Evolutionary conservation across 768 basidiomycete genomes (phyloP), one percentile per base, ranked within the genome.

Genomic region (Ephemerocybe angulata): DNA sequence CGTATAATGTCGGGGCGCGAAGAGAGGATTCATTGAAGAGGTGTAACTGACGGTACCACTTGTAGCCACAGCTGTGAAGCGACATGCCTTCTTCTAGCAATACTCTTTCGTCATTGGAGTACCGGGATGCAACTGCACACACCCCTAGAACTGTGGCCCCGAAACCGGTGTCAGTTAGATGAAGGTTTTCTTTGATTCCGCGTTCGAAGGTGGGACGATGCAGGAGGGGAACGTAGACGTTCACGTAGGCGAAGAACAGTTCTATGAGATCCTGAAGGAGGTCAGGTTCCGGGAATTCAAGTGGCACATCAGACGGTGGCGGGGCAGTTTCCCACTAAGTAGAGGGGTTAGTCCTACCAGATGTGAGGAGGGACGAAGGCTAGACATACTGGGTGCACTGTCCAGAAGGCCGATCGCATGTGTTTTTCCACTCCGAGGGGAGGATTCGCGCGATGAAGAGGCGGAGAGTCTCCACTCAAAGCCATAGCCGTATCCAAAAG

Each of bases 121-220:
- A 86, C 29, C 85, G 72, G 56, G 63, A 64, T 22, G 68, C 86
- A 25, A 79, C 67, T 1, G 87, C 85, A 60, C 83, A 83, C 0
- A 87, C 72, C 3, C 81, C 69, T 7, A 87, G 73, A 33, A 87
- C 77, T 0, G 75, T 70, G 3, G 71, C 63, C 0, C 72, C 76
- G 60, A 88, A 86, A 0, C 69, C 61, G 2, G 65, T 24, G 47
- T 84, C 71, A 1, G 62, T 65, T 10, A 74, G 55, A 62, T 85
- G 78, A 2, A 78, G 58, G 1, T 74, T 73, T 6, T 76, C 66
- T 1, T 57, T 60, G 27, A 83, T 59, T 31, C 73, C 68, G 12
- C 66, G 67, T 44, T 80, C 72, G 56, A 88, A 88, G 11, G 77
- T 75, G 0, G 80, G 79, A 0, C 77, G 75, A 60, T 88, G 86